Evolutionary conservation across 306 rosid species (phyloP), one percentile per base, ranked within the genome.

Genomic region (Acacia crassicarpa): DNA sequence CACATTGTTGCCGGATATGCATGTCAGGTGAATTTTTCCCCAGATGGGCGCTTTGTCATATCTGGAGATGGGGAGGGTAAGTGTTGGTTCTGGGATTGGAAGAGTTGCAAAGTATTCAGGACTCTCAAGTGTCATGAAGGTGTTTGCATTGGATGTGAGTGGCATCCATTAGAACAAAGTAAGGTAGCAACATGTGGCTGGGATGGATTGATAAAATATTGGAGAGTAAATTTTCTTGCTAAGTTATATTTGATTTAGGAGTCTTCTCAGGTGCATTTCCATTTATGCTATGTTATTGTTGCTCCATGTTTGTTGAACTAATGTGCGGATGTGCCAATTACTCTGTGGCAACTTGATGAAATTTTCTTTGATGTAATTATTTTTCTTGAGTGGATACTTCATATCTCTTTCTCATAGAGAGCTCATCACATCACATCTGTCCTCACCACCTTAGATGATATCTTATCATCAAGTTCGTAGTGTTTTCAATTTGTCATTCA

Each of bases 61-160:
- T 96, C 99, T 0, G 98, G 99, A 63, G 99, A 93, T 81, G 97
- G 97, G 51, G 98, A 96, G 81, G 98, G 99, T 62, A 86, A 87
- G 84, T 96, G 99, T 86, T 96, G 99, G 99, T 96, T 96, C 83
- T 96, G 97, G 99, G 99, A 96, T 75, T 96, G 98, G 99, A 96
- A 96, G 88, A 90, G 93, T 80, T 96, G 99, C 92, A 93, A 94
- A 90, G 97, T 93, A 32, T 96, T 92, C 83, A 91, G 97, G 88
- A 96, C 97, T 80, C 92, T 96, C 51, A 93, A 88, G 89, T 96
- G 98, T 86, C 98, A 93, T 2, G 96, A 92, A 62, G 97, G 97
- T 30, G 99, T 96, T 14, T 92, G 97, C 89, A 96, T 96, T 87
- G 98, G 98, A 75, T 76, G 85, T 33, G 90, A 83, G 82, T 93